These are phyloP conservation scores for Geranomyces michiganensis DNA, from an alignment of 192 early-diverging fungal genomes.

Conservation along the genomic window DNA sequence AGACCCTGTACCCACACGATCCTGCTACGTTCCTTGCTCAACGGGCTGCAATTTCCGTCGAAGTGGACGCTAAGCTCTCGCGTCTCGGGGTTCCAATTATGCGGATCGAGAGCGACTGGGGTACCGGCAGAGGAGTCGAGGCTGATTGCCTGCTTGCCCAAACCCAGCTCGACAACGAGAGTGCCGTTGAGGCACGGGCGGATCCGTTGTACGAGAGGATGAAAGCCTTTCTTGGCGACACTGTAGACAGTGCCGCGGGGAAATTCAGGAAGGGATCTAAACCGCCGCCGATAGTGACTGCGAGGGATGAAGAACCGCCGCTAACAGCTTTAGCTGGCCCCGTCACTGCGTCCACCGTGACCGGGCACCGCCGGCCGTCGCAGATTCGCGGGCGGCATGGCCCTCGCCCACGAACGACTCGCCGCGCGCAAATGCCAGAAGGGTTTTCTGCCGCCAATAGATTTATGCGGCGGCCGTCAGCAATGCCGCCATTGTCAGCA, in stretches of 20 bases:
- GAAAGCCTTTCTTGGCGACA: background rate
- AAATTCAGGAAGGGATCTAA: background rate
- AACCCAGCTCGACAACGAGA: background rate
- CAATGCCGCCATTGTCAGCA: slow-evolving; percentile 1
- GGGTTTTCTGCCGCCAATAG: background rate
- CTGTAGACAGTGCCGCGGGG: background rate
- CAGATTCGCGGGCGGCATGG: background rate
- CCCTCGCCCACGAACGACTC: background rate
- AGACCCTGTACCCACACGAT: slow-evolving; percentile 17
- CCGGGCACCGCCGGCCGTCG: background rate
- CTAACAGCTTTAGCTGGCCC: background rate
- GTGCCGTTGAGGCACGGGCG: background rate
- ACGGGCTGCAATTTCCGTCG: background rate
- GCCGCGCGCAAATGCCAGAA: background rate
- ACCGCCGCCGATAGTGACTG: slow-evolving; percentile 19
- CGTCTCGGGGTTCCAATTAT: background rate
- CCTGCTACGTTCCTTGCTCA: background rate
- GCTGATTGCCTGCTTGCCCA: background rate
- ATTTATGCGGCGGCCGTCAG: too few relatives aligned
- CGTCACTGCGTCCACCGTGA: background rate
- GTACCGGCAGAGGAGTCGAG: background rate
- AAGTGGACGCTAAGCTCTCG: background rate
- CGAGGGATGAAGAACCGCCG: background rate
- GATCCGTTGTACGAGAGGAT: slow-evolving; percentile 20
- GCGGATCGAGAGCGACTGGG: background rate